Percentiles rank a stretch among this genome's conserved stretches.
These are phyloP conservation scores for Phanerochaete carnosa DNA, from an alignment of 768 basidiomycete species.

Conservation along the genomic window DNA sequence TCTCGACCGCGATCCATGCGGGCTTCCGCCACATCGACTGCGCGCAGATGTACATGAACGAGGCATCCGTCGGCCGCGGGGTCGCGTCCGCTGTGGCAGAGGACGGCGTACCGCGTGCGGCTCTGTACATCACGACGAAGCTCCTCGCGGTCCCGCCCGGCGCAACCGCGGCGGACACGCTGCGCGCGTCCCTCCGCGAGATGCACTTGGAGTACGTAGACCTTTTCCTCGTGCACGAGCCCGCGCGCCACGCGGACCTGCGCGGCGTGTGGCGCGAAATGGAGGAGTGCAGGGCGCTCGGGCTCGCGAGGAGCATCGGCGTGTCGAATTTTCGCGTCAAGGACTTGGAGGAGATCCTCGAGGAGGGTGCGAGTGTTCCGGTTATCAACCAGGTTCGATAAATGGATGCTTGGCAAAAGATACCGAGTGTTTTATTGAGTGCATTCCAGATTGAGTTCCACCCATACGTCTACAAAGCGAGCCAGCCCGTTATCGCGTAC, in stretches of 20 bases:
- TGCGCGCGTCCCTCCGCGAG: slow-evolving; percentile 38
- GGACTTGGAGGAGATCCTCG: slow-evolving; percentile 41
- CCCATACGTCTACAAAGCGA: slow-evolving; percentile 46
- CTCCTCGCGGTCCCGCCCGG: slow-evolving; percentile 28
- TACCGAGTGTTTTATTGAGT: neutral
- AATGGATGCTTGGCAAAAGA: neutral
- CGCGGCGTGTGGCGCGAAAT: slow-evolving; percentile 40
- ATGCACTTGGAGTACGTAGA: slow-evolving; percentile 39
- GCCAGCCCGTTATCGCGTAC: slow-evolving; percentile 32
- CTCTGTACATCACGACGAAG: slow-evolving; percentile 45
- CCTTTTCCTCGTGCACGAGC: slow-evolving; percentile 44
- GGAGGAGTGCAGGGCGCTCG: slow-evolving; percentile 40
- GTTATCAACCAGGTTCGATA: slow-evolving; percentile 48
- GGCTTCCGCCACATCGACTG: slow-evolving; percentile 39
- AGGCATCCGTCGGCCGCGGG: slow-evolving; percentile 33
- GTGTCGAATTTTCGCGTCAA: slow-evolving; percentile 51
- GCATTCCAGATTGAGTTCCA: slow-evolving; percentile 46
- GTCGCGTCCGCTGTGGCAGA: slow-evolving; percentile 14
- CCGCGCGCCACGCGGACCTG: slow-evolving; percentile 22
- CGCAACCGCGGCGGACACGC: slow-evolving; percentile 32
- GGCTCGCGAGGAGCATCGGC: slow-evolving; percentile 40
- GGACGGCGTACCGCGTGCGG: slow-evolving; percentile 31
- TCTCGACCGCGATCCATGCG: slow-evolving; percentile 21
- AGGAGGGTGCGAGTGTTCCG: slow-evolving; percentile 41
- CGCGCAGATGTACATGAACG: slow-evolving; percentile 38